A percentile compares a stretch with the other conserved stretches of the same genome.
phyloP scores from a whole-genome alignment of 257 asterid genomes.

The Paulownia fortunei region DNA sequence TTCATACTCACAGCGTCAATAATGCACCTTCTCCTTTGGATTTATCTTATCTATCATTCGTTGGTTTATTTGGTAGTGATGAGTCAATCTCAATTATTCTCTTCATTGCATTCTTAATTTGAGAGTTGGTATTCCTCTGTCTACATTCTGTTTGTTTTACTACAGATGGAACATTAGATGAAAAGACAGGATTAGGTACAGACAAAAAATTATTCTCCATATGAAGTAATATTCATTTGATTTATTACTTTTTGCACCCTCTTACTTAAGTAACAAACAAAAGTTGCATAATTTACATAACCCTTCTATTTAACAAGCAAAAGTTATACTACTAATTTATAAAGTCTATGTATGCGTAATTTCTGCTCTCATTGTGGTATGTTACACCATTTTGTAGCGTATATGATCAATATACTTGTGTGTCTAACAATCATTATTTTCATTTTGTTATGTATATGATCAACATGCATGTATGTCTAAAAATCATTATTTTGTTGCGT shows the following conservation, averaged over 20 bases:
- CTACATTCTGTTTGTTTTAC: constrained; percentile 50
- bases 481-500: neutral
- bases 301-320: neutral
- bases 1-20: constrained; percentile 46
- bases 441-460: too few species aligned
- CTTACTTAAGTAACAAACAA: constrained; percentile 3
- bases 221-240: neutral
- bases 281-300: neutral
- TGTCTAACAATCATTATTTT: too few species aligned
- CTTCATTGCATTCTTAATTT: constrained; percentile 48
- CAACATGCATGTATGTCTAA: too few species aligned
- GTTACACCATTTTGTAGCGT: neutral
- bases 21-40: constrained; percentile 88
- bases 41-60: constrained; percentile 32
- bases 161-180: constrained; percentile 45
- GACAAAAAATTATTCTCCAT: constrained; percentile 30
- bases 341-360: neutral
- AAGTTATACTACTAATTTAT: neutral
- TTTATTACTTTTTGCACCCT: constrained; percentile 14
- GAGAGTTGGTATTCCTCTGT: constrained; percentile 52
- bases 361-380: too few species aligned
- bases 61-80: constrained; percentile 38
- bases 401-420: too few species aligned
- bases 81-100: constrained; percentile 54
- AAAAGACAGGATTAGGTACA: constrained; percentile 48